A percentile compares a stretch with the other conserved stretches of the same genome.
Evolutionary conservation across 352 stramenopile genomes (phyloP).

Genomic region (Phytophthora pseudosyringae): DNA sequence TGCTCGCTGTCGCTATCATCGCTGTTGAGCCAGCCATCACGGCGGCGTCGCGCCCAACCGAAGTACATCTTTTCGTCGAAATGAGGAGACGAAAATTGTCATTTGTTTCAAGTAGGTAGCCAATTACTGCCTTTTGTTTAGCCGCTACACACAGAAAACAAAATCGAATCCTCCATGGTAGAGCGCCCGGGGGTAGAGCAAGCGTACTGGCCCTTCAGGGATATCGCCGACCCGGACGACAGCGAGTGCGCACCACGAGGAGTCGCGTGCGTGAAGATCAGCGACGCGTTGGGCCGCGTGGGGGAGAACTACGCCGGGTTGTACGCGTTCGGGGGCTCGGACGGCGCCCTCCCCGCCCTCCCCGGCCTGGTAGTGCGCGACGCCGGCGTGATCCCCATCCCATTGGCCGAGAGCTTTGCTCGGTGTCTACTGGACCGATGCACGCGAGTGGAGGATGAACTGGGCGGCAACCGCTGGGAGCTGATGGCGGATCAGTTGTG

Average conservation of each 20-base stretch:
- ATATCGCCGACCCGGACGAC: conserved; percentile 8
- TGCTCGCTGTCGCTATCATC: conserved; percentile 1
- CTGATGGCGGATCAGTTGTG: conserved; percentile 7
- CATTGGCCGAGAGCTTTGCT: conserved; percentile 9
- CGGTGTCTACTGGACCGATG: conserved; percentile 4
- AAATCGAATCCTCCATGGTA: too few species aligned
- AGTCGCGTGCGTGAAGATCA: conserved; percentile 11
- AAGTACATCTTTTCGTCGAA: not conserved
- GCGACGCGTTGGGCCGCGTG: conserved; percentile 9
- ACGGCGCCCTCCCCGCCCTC: conserved; percentile 3
- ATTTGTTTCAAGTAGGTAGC: not conserved
- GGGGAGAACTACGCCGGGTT: not conserved
- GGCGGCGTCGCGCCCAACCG: not conserved
- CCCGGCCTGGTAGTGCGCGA: conserved; percentile 16
- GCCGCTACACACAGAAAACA: not conserved
- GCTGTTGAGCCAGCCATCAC: not conserved
- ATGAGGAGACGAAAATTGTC: not conserved
- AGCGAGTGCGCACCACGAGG: conserved; percentile 3
- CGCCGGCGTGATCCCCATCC: conserved; percentile 6
- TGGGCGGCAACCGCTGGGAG: not conserved
- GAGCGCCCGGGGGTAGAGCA: too few species aligned
- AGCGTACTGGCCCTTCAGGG: conserved; percentile 6
- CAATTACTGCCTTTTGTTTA: not conserved
- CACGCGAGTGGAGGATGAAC: not conserved
- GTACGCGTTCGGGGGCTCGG: conserved; percentile 6